Percentiles rank a stretch among this genome's conserved stretches.
These are phyloP conservation scores for Elymus sibiricus DNA, from an alignment of 176 grass and related monocot genomes.

Conservation along the genomic window DNA sequence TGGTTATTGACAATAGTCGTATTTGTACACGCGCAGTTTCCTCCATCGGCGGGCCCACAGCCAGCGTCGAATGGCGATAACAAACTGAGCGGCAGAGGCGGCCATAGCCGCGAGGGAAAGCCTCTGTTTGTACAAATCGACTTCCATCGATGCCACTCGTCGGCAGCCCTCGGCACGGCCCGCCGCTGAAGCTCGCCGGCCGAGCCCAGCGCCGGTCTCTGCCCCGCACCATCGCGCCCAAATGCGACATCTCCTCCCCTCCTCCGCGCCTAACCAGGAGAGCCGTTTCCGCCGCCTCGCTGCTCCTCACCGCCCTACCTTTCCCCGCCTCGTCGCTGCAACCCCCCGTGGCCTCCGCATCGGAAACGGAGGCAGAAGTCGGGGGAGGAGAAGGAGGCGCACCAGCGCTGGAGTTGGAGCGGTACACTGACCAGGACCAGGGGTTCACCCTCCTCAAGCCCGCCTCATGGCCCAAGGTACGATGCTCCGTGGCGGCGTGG, in stretches of 20 bases:
- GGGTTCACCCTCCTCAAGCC: slow-evolving; percentile 83
- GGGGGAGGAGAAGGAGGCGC: neutral
- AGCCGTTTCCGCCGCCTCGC: slow-evolving; percentile 16
- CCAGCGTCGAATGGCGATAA: slow-evolving; percentile 5
- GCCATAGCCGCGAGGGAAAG: neutral
- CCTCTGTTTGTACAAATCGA: neutral
- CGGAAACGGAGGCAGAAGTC: neutral
- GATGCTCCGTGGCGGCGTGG: neutral
- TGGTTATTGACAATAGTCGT: too few species aligned
- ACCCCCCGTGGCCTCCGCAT: slow-evolving; percentile 20
- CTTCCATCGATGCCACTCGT: slow-evolving; percentile 35
- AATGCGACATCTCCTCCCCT: neutral
- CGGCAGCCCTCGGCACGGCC: slow-evolving; percentile 30
- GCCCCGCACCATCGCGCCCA: neutral
- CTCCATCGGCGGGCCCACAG: neutral
- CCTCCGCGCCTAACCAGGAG: slow-evolving; percentile 26
- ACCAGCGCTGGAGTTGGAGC: slow-evolving; percentile 32
- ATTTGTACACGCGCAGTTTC: too few species aligned
- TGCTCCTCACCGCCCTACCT: slow-evolving; percentile 38
- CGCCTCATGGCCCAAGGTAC: slow-evolving; percentile 74
- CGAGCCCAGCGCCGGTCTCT: slow-evolving; percentile 14
- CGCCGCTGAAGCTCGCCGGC: slow-evolving; percentile 29
- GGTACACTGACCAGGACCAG: slow-evolving; percentile 54
- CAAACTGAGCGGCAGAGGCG: slow-evolving; percentile 10
- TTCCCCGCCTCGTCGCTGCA: slow-evolving; percentile 32